Base-by-base conservation (phyloP, 2,329 filamentous ascomycete species). In the Epichloe uncinata region DNA sequence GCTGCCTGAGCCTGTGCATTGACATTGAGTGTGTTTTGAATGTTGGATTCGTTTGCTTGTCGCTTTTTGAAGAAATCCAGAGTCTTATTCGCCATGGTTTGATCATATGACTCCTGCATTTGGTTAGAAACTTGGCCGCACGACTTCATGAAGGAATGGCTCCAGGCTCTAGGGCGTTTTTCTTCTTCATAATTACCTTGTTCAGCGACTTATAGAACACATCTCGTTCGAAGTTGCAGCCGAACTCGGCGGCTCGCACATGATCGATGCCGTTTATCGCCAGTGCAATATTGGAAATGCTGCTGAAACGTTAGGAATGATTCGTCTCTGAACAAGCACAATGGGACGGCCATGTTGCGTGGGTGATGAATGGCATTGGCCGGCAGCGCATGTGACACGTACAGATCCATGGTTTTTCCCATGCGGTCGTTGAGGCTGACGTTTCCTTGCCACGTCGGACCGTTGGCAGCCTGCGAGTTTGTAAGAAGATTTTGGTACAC, bases 241-340 rank as follows among this genome's bases (percentile, higher is more conserved):
- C 72, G n/a, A 61, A 63, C 9, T 67, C 59, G 0, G 72, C 61
- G 2, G 72, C 66, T 50, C 69, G 68, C 46, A 66, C 59, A 34
- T 64, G 66, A 33, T 75, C 71, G 13, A 66, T 55, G 13, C 57
- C 56, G 3, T 65, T 67, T 54, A 71, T 65, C 6, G 73, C 73
- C 15, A 79, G 64, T 4, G 69, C 65, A 15, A 74, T 68, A 50
- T 75, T 78, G 13, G 74, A 67, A 42, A 78, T 70, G n/a, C 75
- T 79, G 37, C 5, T 44, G 35, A 38, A 30, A 22, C 41, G 51
- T 56, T 51, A 55, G 50, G 38, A 20, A 33, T 18, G 16, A 18
- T 12, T 34, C 12, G 40, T 44, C 15, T 9, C 9, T 9, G 36
- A 38, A 3, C 13, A 16, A 15, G 36, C 13, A 38, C 50, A 22